Evolutionary conservation across 2,329 filamentous ascomycete genomes (phyloP), one percentile per base, ranked within the genome.

Genomic region (Apiospora hydei): DNA sequence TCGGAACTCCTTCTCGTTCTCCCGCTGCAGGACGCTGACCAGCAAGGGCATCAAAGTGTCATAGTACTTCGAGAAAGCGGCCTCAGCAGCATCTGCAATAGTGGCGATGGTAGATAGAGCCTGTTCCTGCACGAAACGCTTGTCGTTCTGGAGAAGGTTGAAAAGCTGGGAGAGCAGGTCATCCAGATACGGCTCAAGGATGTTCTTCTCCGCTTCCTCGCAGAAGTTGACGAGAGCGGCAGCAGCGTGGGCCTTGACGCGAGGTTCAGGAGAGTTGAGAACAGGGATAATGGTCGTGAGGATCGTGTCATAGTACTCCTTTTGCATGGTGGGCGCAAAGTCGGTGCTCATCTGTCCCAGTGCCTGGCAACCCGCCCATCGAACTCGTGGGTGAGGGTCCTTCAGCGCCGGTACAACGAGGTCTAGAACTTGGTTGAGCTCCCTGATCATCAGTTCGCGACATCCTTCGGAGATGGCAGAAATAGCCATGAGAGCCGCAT

Each of bases 331-430:
- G 16, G 95, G 95, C 16, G 97, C 96, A 82, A 99, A 99, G 80
- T 99, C 96, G 44, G 96, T 99, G 85, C 96, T 98, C 96, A 99
- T 99, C 83, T 99, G 96, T 41, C 96, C 96, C n/a, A 99, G 89
- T 57, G 96, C 96, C 80, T 99, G 98, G 86, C 96, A 99, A 46
- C 95, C 96, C 70, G 96, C 96, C 92, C 97, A 99, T 78, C 96
- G 92, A 71, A 99, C 96, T 80, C 96, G 94, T 53, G 96, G 94
- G 80, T 99, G 96, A 51, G 93, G 89, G 80, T 99, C 96, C 77
- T 92, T 91, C 47, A 99, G 88, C 47, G 96, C 93, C 21, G 96
- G 96, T 69, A 98, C 91, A n/a, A 99, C 96, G 71, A 99, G 88
- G 75, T 97, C 94, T 67, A 99, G 88, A 30, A 99, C 96, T 80